phyloP scores from a whole-genome alignment of 345 rosid species.

The Reutealis trisperma region DNA sequence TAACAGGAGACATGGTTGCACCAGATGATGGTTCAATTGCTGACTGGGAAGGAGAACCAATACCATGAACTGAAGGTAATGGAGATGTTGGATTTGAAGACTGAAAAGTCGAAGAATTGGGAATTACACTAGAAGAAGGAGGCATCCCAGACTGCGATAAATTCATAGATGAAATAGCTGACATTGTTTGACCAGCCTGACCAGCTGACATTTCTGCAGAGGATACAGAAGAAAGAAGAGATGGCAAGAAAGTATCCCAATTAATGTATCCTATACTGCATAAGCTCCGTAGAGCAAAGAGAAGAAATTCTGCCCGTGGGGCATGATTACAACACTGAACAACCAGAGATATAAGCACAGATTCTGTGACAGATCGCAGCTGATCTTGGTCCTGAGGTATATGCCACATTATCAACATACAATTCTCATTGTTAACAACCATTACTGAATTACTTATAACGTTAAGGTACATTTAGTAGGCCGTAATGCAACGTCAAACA shows the following conservation, averaged over 20 bases:
- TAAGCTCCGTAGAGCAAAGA: constrained; percentile 80
- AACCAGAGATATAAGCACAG: constrained; percentile 76
- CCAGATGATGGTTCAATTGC: constrained; percentile 61
- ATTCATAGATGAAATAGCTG: constrained; percentile 54
- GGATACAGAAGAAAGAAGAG: constrained; percentile 82
- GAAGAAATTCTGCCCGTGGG: constrained; percentile 89
- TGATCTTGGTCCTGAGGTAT: constrained; percentile 74
- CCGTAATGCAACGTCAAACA: too few relatives aligned
- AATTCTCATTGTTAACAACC: background rate
- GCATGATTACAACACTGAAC: constrained; percentile 80
- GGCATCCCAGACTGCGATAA: constrained; percentile 63
- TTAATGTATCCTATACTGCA: constrained; percentile 71
- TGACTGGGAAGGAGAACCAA: constrained; percentile 78
- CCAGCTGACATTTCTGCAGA: constrained; percentile 62
- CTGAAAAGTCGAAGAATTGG: constrained; percentile 63
- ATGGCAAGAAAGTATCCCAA: constrained; percentile 84
- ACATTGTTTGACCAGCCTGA: constrained; percentile 61
- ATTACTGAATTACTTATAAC: background rate
- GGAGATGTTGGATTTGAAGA: constrained; percentile 63
- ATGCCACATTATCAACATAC: constrained; percentile 16
- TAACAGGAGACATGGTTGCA: constrained; percentile 56
- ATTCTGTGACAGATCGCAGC: constrained; percentile 72
- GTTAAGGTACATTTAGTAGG: too few relatives aligned
- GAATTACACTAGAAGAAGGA: constrained; percentile 46
- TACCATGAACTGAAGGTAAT: constrained; percentile 64